Evolutionary conservation across 164 flowering plant species (phyloP).

Genomic region (Vitis rotundifolia): DNA sequence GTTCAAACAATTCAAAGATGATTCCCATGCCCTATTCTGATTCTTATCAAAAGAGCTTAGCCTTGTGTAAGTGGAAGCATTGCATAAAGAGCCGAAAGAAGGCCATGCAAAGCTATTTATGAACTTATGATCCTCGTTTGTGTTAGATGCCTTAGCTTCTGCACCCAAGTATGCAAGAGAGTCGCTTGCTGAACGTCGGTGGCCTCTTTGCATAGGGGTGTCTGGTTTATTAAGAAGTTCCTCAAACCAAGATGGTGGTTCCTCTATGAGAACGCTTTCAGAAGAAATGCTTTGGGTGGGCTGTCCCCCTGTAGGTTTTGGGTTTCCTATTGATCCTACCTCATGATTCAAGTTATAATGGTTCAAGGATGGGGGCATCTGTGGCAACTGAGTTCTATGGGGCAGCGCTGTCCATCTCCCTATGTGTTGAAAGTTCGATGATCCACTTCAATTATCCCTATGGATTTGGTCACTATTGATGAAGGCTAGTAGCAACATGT

Average conservation of each 20-base stretch:
- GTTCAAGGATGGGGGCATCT: no score
- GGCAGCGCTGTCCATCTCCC: no score
- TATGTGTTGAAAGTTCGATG: no score
- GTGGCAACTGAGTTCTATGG: no score
- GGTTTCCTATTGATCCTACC: slow-evolving; percentile 27
- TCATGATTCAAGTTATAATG: not conserved
- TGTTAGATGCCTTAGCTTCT: slow-evolving; percentile 21
- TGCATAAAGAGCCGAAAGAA: slow-evolving; percentile 37
- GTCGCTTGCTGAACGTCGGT: slow-evolving; percentile 74
- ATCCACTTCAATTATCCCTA: no score
- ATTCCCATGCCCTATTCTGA: slow-evolving; percentile 35
- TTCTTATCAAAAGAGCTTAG: slow-evolving; percentile 20
- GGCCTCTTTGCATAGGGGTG: slow-evolving; percentile 50
- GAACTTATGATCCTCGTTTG: slow-evolving; percentile 27
- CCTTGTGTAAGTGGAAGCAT: slow-evolving; percentile 30
- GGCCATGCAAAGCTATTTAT: slow-evolving; percentile 29
- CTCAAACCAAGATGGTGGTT: slow-evolving; percentile 74
- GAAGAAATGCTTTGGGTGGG: slow-evolving; percentile 64
- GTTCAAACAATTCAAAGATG: slow-evolving; percentile 23
- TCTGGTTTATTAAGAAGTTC: slow-evolving; percentile 79
- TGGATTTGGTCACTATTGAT: no score
- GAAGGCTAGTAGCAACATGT: no score
- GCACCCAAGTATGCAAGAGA: slow-evolving; percentile 57
- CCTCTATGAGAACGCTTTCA: slow-evolving; percentile 58
- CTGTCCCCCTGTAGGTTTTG: slow-evolving; percentile 37